Percentiles rank a stretch among this genome's conserved stretches.
Conservation (phyloP, 371 early-diverging fungal genomes). For the Haplosporangium sp. region DNA sequence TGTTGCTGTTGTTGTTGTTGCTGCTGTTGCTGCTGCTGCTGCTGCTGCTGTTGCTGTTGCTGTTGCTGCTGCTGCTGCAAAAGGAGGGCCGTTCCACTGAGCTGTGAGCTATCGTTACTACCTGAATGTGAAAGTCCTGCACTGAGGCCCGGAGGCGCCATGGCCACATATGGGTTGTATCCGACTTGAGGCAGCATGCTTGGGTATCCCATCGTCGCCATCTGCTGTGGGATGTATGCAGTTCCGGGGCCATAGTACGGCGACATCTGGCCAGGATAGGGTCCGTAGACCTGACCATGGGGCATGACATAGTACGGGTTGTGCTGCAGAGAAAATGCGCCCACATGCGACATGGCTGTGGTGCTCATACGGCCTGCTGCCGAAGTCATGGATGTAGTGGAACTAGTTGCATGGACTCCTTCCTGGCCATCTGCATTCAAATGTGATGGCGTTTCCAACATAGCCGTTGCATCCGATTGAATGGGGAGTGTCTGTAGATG, state of each 20-base stretch:
- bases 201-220: conserved; percentile 44
- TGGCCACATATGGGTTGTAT: conserved; percentile 39
- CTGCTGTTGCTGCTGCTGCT: conserved; percentile 26
- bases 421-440: conserved; percentile 41
- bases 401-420: conserved; percentile 3
- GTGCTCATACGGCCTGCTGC: conserved; percentile 13
- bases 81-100: conserved; percentile 33
- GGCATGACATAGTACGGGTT: conserved; percentile 44
- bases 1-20: conserved; percentile 20
- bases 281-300: conserved; percentile 44
- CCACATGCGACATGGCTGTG: conserved; percentile 18
- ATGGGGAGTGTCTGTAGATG: conserved; percentile 20
- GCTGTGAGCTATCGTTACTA: conserved; percentile 24
- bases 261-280: conserved; percentile 51
- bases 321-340: conserved; percentile 33
- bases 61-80: conserved; percentile 43
- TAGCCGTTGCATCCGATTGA: conserved; percentile 5
- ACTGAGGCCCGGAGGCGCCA: conserved; percentile 44
- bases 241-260: conserved; percentile 45
- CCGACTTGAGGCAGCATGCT: conserved; percentile 49
- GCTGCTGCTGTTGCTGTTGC: conserved; percentile 43
- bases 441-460: conserved; percentile 14
- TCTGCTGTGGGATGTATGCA: conserved; percentile 32
- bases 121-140: conserved; percentile 15
- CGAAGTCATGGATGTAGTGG: conserved; percentile 16